Base-by-base conservation (phyloP, 768 basidiomycete species). In the Boletus coccyginus region DNA sequence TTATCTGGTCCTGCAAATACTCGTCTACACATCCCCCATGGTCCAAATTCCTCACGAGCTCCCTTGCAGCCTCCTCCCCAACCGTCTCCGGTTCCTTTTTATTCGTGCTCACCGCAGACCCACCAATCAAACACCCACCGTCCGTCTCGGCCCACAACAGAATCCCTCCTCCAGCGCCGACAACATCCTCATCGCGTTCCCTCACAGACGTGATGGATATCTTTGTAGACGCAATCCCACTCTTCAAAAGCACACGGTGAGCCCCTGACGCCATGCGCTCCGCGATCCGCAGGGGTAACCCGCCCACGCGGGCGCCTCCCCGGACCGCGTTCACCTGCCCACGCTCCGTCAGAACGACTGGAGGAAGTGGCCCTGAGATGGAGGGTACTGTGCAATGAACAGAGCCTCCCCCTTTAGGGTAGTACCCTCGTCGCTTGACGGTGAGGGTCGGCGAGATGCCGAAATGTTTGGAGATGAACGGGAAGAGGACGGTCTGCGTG, bases 21-120 rank as follows among this genome's bases (percentile, higher is more conserved):
- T 81, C 90, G 58, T 92, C 90, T 2, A 91, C 84, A 60, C 86
- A 88, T 31, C 88, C 88, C 7, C 78, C 86, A n/a, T 81, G 78
- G 13, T 77, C 67, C 53, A 91, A 62, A 46, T 84, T 88, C 55
- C 73, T 73, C 36, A 82, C 62, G 10, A 91, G 68, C 58, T 86
- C 82, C 14, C 73, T 65, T 3, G 85, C 89, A 19, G 90, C 89
- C 53, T 79, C 78, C 42, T 76, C 73, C 13, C 88, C 90, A 10
- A 88, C 78, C 3, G 60, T 58, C 47, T 68, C 69, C 0, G 83
- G 77, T 14, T 75, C 63, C 48, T 74, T 70, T 16, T 77, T 76
- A 60, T 82, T 85, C 31, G 69, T 70, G 14, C 87, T 85, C 31
- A 88, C 75, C 2, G 87, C 84, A 57, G 85, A 86, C 3, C 88